Evolutionary conservation across 345 rosid genomes (phyloP), one percentile per base, ranked within the genome.

Genomic region (Dovyalis caffra): DNA sequence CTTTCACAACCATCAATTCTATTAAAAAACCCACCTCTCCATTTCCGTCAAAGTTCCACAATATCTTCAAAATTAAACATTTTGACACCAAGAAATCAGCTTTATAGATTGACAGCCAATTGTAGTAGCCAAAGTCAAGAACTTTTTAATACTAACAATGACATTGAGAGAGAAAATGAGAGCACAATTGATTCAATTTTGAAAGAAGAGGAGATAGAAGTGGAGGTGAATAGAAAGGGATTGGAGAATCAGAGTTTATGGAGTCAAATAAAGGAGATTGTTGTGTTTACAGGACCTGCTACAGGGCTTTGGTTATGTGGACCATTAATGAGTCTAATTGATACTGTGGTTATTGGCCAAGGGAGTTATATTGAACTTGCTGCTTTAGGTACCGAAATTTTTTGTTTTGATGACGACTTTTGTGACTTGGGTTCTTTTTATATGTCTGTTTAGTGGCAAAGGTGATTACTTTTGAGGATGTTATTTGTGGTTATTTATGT

Each of bases 291-390:
- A 0, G 99, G 93, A 65, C 99, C 99, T 0, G 99, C 99, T 2
- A 84, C 94, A 0, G 98, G 94, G 23, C 82, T 94, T 37, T 92
- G 97, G 98, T 78, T 92, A 1, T 94, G 97, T 80, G 95, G 90
- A 29, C 97, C 98, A 25, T 82, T 94, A 85, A 94, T 94, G 98
- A 94, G 98, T 85, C 92, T 94, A 66, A 92, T 91, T 70, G 95
- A 92, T 63, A 92, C 98, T 29, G 98, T 87, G 0, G 97, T 94
- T 56, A 86, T 94, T 53, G 97, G 97, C 74, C 97, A 92, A 74
- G 90, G 93, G 74, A 94, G 99, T 84, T 94, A 91, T 6, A 65
- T 88, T 37, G 97, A 94, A 83, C 97, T 92, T 60, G 97, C 97
- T 32, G 99, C 99, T 78, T 82, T 94, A 80, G 99, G 97, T 94